A percentile compares a stretch with the other conserved stretches of the same genome.
These are phyloP conservation scores for Coix lacrymajobi DNA, from an alignment of 176 grass and related monocot species.

Conservation along the genomic window DNA sequence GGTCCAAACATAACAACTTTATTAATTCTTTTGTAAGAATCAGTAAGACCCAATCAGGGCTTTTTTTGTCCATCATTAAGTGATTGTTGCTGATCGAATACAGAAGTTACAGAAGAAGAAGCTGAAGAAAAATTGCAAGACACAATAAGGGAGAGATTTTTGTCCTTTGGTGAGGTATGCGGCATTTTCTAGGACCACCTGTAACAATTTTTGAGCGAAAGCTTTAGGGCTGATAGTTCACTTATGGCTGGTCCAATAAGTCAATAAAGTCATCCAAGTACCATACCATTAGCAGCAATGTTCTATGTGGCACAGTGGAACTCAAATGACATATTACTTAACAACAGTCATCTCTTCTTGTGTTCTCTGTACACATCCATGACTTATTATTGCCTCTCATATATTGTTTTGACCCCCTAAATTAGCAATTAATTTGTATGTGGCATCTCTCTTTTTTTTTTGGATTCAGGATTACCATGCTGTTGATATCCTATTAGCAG, in stretches of 20 bases:
- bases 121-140: constrained; percentile 94
- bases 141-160: constrained; percentile 91
- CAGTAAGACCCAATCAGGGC: background rate
- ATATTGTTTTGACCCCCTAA: constrained; percentile 10
- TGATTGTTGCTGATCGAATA: constrained; percentile 17
- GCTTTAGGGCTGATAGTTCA: background rate
- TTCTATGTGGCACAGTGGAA: constrained; percentile 3
- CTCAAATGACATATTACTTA: background rate
- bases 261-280: background rate
- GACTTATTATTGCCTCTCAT: background rate
- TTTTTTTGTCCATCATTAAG: background rate
- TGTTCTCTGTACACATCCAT: background rate
- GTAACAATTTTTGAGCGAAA: background rate
- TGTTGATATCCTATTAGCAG: constrained; percentile 88
- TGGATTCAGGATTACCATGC: constrained; percentile 74
- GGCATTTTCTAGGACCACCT: background rate
- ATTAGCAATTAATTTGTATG: background rate
- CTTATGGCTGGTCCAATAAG: background rate
- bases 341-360: background rate
- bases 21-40: background rate
- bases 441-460: background rate
- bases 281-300: background rate
- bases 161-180: constrained; percentile 80
- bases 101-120: constrained; percentile 94
- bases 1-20: background rate